These are phyloP conservation scores for Coprinopsis sp. DNA, from an alignment of 768 basidiomycete genomes.

Conservation along the genomic window DNA sequence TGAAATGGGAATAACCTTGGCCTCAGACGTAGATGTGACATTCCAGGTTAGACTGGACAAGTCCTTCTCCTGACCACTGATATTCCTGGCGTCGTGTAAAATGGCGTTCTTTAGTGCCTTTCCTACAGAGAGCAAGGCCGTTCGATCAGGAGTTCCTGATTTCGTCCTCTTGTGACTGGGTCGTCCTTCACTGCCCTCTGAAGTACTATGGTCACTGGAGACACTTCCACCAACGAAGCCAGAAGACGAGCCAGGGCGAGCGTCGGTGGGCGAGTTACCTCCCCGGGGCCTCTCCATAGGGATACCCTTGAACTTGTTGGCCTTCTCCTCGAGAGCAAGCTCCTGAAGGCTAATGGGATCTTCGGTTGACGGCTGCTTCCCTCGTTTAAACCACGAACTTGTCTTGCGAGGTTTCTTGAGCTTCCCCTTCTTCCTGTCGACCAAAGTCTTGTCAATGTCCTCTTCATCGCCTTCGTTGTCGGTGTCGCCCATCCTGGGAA, in stretches of 20 bases:
- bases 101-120: constrained; percentile 65
- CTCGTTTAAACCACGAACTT: constrained; percentile 3
- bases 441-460: constrained; percentile 14
- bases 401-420: constrained; percentile 10
- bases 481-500: constrained; percentile 13
- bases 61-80: constrained; percentile 46
- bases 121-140: constrained; percentile 50
- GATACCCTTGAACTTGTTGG: not conserved
- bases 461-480: constrained; percentile 17
- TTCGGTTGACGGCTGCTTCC: not conserved
- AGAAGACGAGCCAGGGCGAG: too few species aligned
- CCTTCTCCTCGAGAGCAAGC: constrained; percentile 12
- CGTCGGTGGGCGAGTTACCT: too few species aligned
- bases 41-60: constrained; percentile 44
- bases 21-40: constrained; percentile 56
- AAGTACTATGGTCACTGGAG: too few species aligned
- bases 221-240: too few species aligned
- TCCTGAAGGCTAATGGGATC: constrained; percentile 10
- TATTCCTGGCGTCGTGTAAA: constrained; percentile 71
- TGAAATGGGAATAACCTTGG: constrained; percentile 44
- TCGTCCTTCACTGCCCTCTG: too few species aligned
- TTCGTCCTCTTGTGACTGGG: not conserved
- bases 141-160: not conserved
- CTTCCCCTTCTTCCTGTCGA: constrained; percentile 18
- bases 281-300: too few species aligned